These are phyloP conservation scores for Coemansia sp. DNA, from an alignment of 192 early-diverging fungal species.

Conservation along the genomic window DNA sequence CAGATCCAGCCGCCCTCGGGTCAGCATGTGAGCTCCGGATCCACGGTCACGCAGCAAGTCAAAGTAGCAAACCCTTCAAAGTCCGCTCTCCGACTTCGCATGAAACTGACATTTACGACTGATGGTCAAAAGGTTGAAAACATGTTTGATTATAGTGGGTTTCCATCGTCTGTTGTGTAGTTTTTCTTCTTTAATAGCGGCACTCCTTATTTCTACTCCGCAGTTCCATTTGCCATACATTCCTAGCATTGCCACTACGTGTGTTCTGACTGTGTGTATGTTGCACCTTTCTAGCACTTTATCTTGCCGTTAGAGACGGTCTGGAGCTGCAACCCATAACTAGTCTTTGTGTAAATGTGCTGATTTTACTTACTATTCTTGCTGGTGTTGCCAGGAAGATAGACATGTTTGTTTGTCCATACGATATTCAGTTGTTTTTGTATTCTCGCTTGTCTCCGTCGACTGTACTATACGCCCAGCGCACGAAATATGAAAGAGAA, in stretches of 20 bases:
- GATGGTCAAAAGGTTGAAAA: slow-evolving; percentile 28
- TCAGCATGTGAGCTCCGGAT: slow-evolving; percentile 62
- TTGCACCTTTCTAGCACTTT: too few species aligned
- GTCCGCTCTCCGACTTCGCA: slow-evolving; percentile 53
- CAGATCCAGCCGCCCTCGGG: slow-evolving; percentile 79
- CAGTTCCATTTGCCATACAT: background rate
- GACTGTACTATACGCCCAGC: background rate
- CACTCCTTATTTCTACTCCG: background rate
- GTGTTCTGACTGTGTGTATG: background rate
- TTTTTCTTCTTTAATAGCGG: background rate
- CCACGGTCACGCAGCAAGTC: slow-evolving; percentile 74
- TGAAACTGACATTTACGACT: slow-evolving; percentile 45
- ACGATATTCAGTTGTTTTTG: too few species aligned
- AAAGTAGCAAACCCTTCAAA: slow-evolving; percentile 83
- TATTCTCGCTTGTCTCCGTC: too few species aligned
- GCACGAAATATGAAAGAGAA: background rate
- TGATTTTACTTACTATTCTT: too few species aligned
- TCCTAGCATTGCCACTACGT: background rate
- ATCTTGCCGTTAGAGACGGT: too few species aligned
- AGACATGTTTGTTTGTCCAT: too few species aligned
- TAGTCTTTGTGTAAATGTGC: too few species aligned
- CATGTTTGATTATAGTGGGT: slow-evolving; percentile 48
- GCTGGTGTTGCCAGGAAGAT: too few species aligned
- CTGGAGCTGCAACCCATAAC: too few species aligned
- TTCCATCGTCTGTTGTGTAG: slow-evolving; percentile 33